Evolutionary conservation across 2,329 filamentous ascomycete species (phyloP).

Genomic region (Penicillium crustosum): DNA sequence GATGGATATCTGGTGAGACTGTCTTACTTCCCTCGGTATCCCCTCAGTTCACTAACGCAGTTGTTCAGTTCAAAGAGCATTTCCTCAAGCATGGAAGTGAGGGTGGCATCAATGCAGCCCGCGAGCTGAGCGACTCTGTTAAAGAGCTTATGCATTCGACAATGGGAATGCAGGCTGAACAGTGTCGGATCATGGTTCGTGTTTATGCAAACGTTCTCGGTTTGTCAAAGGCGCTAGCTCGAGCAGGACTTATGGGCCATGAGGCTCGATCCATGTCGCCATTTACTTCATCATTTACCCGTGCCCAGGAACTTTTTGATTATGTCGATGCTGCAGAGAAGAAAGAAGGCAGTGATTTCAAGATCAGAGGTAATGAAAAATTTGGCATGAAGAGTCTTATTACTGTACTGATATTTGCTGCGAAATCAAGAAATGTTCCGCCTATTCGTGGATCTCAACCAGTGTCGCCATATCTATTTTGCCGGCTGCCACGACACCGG

Average conservation of each 20-base stretch:
- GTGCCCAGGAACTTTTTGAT: slow-evolving; percentile 59
- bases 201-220: slow-evolving; percentile 58
- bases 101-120: slow-evolving; percentile 58
- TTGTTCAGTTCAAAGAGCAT: slow-evolving; percentile 59
- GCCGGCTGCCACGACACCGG: slow-evolving; percentile 62
- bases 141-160: slow-evolving; percentile 45
- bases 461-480: slow-evolving; percentile 65
- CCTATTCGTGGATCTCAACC: slow-evolving; percentile 57
- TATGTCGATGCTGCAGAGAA: slow-evolving; percentile 62
- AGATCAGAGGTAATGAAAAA: slow-evolving; percentile 52
- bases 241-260: slow-evolving; percentile 50
- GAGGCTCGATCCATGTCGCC: slow-evolving; percentile 58
- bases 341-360: slow-evolving; percentile 61
- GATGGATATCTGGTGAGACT: slow-evolving; percentile 54
- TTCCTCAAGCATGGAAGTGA: slow-evolving; percentile 51
- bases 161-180: slow-evolving; percentile 49
- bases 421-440: slow-evolving; percentile 35
- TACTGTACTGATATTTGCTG: slow-evolving; percentile 14
- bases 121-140: slow-evolving; percentile 54
- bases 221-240: slow-evolving; percentile 53
- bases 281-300: slow-evolving; percentile 59
- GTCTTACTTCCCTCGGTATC: slow-evolving; percentile 53
- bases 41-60: slow-evolving; percentile 31
- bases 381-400: slow-evolving; percentile 6
- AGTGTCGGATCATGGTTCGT: slow-evolving; percentile 56